Conservation (phyloP, 2,329 filamentous ascomycete genomes). For the Waltergamsia citrina region DNA sequence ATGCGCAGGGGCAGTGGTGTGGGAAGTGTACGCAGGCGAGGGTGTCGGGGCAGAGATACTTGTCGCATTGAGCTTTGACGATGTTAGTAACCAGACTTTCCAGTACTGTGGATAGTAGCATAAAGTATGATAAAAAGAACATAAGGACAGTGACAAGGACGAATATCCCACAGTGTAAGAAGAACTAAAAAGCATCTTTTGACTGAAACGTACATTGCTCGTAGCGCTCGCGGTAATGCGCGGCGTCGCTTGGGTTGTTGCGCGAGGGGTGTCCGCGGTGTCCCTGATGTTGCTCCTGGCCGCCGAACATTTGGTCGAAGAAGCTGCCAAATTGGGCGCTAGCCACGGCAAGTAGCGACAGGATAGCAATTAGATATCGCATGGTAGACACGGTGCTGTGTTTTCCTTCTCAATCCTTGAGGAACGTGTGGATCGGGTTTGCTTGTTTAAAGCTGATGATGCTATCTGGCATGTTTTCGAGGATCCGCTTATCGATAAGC, state of each 20-base stretch:
- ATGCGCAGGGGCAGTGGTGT: slow-evolving; percentile 92
- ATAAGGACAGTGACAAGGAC: no score
- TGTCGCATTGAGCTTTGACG: slow-evolving; percentile 66
- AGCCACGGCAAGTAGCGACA: slow-evolving; percentile 52
- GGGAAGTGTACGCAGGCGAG: slow-evolving; percentile 93
- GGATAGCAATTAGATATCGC: slow-evolving; percentile 28
- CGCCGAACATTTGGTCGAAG: slow-evolving; percentile 95
- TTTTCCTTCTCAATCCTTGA: no score
- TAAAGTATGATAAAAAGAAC: background rate
- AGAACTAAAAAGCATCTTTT: background rate
- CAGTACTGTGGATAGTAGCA: no score
- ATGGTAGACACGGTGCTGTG: slow-evolving; percentile 12
- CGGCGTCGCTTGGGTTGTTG: slow-evolving; percentile 77
- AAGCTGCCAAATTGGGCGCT: slow-evolving; percentile 80
- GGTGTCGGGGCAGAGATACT: slow-evolving; percentile 91
- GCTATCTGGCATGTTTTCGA: slow-evolving; percentile 2
- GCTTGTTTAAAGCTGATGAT: background rate
- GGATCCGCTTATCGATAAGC: slow-evolving; percentile 2
- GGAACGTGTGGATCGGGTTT: background rate
- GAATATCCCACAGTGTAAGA: background rate
- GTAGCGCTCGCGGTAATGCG: slow-evolving; percentile 67
- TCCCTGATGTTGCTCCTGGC: slow-evolving; percentile 30
- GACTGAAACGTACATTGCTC: slow-evolving; percentile 51
- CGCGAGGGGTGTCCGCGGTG: slow-evolving; percentile 41
- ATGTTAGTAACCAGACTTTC: background rate